Evolutionary conservation across 108 stramenopile genomes (phyloP).

Genomic region (Cyclotella choctawhatcheeana): DNA sequence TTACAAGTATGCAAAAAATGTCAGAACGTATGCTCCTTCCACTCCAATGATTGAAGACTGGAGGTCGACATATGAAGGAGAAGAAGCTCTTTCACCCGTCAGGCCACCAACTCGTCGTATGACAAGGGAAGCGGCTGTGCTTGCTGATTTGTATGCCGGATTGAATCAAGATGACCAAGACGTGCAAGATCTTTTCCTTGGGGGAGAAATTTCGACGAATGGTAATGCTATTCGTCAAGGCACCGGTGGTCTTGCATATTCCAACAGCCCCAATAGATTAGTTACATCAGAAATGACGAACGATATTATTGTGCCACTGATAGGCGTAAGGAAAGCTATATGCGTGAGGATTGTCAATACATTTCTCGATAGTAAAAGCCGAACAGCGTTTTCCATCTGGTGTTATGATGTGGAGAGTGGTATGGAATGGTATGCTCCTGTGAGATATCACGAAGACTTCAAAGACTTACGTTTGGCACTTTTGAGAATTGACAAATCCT

Average conservation of each 20-base stretch:
- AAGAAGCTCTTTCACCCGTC: conserved; percentile 10
- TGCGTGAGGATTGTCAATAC: conserved; percentile 79
- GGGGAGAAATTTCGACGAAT: conserved; percentile 24
- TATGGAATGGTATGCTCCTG: conserved; percentile 87
- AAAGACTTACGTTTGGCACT: conserved; percentile 66
- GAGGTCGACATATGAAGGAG: conserved; percentile 30
- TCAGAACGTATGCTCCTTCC: conserved; percentile 57
- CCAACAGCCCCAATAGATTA: conserved; percentile 6
- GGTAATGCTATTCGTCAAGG: background rate
- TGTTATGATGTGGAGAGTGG: conserved; percentile 81
- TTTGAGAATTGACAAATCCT: conserved; percentile 40
- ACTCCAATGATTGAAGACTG: conserved; percentile 62
- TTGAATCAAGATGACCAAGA: conserved; percentile 46
- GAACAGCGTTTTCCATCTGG: conserved; percentile 84
- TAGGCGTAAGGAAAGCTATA: conserved; percentile 78
- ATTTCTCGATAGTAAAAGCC: conserved; percentile 63
- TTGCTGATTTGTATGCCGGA: conserved; percentile 55
- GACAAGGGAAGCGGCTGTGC: conserved; percentile 41
- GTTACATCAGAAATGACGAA: conserved; percentile 10
- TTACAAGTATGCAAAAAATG: conserved; percentile 41
- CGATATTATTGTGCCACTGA: conserved; percentile 66
- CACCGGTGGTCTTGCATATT: conserved; percentile 31
- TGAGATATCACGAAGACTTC: conserved; percentile 82
- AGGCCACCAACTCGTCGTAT: conserved; percentile 15
- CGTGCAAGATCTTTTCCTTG: conserved; percentile 45